Conservation (phyloP, 495 filamentous ascomycete genomes). For the Glonium stellatum region DNA sequence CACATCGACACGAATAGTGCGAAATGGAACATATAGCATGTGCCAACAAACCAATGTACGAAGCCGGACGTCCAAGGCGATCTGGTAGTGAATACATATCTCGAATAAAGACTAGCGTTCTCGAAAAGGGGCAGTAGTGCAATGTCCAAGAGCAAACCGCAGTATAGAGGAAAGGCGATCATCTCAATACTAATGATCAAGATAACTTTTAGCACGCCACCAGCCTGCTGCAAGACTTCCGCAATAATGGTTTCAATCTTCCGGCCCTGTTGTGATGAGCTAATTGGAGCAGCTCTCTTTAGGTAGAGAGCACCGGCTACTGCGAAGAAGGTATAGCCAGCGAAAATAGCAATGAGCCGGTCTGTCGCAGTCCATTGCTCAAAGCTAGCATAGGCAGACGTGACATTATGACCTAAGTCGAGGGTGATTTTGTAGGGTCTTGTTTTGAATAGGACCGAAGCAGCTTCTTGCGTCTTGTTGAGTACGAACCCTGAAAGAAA, state of each 20-base stretch:
- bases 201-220: constrained; percentile 95
- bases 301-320: constrained; percentile 72
- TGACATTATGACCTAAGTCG: constrained; percentile 13
- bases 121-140: constrained; percentile 87
- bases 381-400: constrained; percentile 8
- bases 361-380: constrained; percentile 68
- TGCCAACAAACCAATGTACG: constrained; percentile 97
- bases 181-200: constrained; percentile 99
- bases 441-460: constrained; percentile 11
- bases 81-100: constrained; percentile 64
- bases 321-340: constrained; percentile 72
- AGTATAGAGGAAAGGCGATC: constrained; percentile 94
- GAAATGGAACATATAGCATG: constrained; percentile 99
- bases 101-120: constrained; percentile 62
- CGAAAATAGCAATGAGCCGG: constrained; percentile 68
- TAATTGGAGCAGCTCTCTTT: constrained; percentile 57
- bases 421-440: constrained; percentile 28
- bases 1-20: constrained; percentile 99
- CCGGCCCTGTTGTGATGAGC: constrained; percentile 55
- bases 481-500: background rate
- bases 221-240: constrained; percentile 84
- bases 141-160: constrained; percentile 80
- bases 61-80: constrained; percentile 85
- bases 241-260: constrained; percentile 70
- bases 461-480: background rate